Evolutionary conservation across 2,329 filamentous ascomycete genomes (phyloP), one percentile per base, ranked within the genome.

Genomic region (Coniochaeta ligniaria): DNA sequence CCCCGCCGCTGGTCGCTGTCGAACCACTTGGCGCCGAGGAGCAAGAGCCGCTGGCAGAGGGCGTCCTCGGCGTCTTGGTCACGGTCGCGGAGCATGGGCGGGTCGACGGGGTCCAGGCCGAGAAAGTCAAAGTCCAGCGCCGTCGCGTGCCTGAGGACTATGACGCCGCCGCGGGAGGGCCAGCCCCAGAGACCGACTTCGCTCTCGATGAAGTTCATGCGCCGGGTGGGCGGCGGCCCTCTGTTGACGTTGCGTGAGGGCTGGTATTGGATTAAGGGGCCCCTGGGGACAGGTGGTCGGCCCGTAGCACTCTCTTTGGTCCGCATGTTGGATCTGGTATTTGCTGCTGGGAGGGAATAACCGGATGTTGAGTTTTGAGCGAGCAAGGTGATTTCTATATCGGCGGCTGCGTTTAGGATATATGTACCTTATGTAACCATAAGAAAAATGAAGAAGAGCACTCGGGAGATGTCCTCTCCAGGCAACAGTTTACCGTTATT

Each of bases 1-100:
- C 28, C 24, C 24, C 28, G 3, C 28, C 50, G 50, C 28, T 54
- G 3, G 50, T 33, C 24, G 50, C 50, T 54, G 14, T 54, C 50
- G 50, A 54, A 54, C 50, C 50, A 54, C 50, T 54, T 54, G 50
- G 50, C 50, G 50, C 50, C 50, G 24, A 54, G 50, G 24, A 54
- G 50, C 24, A 54, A 24, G 4, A 54, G 50, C 20, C 28, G 50
- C 28, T 28, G 50, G 50, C 50, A 54, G 24, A 54, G 17, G 24
- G 24, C 28, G 50, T 54, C 50, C 50, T 54, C 50, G 50, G 50
- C 50, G 24, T 54, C 50, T 14, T 54, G 50, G 24, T 54, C 50
- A 14, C 24, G 50, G 50, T 54, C 24, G 50, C 50, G 50, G 20
- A 28, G 50, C 50, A 24, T 24, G 14, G 50, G 50, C 50, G 50